Conservation (phyloP, 208 protist species). For the Lotmaria passim region DNA sequence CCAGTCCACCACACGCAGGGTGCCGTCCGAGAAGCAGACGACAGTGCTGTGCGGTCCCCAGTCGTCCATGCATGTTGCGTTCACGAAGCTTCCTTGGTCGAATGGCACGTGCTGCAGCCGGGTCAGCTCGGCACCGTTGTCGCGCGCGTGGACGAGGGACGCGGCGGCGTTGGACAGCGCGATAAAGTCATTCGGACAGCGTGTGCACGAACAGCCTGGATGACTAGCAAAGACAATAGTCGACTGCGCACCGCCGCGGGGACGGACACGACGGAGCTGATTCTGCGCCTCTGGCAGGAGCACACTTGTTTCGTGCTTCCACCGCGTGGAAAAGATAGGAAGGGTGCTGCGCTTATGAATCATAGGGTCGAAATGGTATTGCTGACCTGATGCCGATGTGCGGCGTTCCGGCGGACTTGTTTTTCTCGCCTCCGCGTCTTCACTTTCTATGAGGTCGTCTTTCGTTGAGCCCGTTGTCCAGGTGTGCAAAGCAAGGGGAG, state of each 20-base stretch:
- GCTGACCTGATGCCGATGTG: not conserved
- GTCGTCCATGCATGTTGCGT: slow-evolving; percentile 55
- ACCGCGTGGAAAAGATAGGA: slow-evolving; percentile 14
- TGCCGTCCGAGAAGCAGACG: slow-evolving; percentile 69
- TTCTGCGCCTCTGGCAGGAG: slow-evolving; percentile 16
- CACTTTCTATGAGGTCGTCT: not conserved
- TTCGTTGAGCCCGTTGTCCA: not conserved
- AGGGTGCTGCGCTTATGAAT: not conserved
- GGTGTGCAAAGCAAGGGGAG: not conserved
- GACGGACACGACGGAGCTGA: slow-evolving; percentile 20
- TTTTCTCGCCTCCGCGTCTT: not conserved
- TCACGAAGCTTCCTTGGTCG: slow-evolving; percentile 30
- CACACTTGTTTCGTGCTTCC: slow-evolving; percentile 24
- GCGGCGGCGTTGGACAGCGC: slow-evolving; percentile 23
- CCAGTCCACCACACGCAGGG: slow-evolving; percentile 68
- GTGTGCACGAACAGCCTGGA: not conserved
- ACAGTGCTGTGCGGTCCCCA: slow-evolving; percentile 58
- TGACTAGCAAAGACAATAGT: not conserved
- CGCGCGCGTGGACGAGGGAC: slow-evolving; percentile 28
- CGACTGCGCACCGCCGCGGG: slow-evolving; percentile 12
- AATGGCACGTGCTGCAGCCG: slow-evolving; percentile 21
- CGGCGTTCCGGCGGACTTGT: too few species aligned
- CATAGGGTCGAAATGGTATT: not conserved
- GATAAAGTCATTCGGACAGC: slow-evolving; percentile 20
- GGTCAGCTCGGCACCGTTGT: slow-evolving; percentile 24